phyloP scores from a whole-genome alignment of 441 rosid species.

The Gossypium aridum region DNA sequence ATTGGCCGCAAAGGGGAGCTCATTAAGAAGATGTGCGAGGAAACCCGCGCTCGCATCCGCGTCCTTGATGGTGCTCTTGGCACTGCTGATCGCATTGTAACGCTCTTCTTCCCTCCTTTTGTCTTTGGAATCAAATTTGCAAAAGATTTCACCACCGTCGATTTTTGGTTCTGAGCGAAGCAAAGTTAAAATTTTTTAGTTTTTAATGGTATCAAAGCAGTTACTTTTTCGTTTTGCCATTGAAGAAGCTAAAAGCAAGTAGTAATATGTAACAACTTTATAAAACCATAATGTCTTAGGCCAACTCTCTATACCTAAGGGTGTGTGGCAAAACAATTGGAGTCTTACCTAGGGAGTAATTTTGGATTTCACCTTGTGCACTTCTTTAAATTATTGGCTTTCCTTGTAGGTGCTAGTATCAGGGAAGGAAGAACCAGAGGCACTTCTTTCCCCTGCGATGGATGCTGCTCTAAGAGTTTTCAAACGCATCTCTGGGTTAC shows the following conservation, averaged over 20 bases:
- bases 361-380: background rate
- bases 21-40: conserved; percentile 58
- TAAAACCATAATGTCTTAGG: background rate
- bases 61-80: conserved; percentile 63
- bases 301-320: background rate
- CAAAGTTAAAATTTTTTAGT: no score
- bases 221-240: background rate
- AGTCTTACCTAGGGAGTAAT: background rate
- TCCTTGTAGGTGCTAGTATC: conserved; percentile 62
- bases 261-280: background rate
- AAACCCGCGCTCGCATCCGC: conserved; percentile 58
- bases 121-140: background rate
- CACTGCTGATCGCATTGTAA: conserved; percentile 55
- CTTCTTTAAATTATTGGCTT: background rate
- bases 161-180: background rate
- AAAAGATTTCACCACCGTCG: background rate
- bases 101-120: background rate
- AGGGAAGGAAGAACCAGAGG: conserved; percentile 80
- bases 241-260: background rate
- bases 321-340: background rate
- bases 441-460: conserved; percentile 78
- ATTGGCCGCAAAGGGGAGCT: conserved; percentile 65
- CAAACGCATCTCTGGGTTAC: conserved; percentile 60
- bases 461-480: conserved; percentile 68
- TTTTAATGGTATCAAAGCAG: background rate